These are phyloP conservation scores for Aspergillus transmontanensis DNA, from an alignment of 2,329 filamentous ascomycete genomes.

Conservation along the genomic window DNA sequence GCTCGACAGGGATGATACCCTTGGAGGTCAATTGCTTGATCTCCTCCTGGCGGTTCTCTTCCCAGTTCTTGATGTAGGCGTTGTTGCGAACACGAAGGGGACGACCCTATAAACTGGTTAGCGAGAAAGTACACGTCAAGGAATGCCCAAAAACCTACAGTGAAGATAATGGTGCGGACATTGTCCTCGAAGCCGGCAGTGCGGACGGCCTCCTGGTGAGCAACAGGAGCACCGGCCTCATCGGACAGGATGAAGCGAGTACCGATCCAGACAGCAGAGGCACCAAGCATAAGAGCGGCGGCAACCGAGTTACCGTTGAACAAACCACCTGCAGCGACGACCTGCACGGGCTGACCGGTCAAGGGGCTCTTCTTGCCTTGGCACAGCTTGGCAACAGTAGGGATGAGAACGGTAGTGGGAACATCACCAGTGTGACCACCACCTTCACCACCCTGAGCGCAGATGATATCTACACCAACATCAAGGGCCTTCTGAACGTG, in stretches of 20 bases:
- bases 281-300: slow-evolving; percentile 88
- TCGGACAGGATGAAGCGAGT: slow-evolving; percentile 93
- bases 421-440: slow-evolving; percentile 96
- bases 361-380: slow-evolving; percentile 81
- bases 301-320: slow-evolving; percentile 91
- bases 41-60: slow-evolving; percentile 84
- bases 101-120: slow-evolving; percentile 60
- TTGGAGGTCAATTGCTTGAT: slow-evolving; percentile 89
- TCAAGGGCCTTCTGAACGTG: slow-evolving; percentile 96
- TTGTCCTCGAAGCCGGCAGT: slow-evolving; percentile 95
- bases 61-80: slow-evolving; percentile 93
- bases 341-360: slow-evolving; percentile 84
- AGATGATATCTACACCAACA: slow-evolving; percentile 92
- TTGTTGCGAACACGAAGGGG: slow-evolving; percentile 93
- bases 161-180: slow-evolving; percentile 97
- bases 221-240: slow-evolving; percentile 89
- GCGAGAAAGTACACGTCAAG: neutral
- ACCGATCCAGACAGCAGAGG: slow-evolving; percentile 91
- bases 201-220: slow-evolving; percentile 92
- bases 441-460: slow-evolving; percentile 96
- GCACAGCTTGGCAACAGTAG: slow-evolving; percentile 81
- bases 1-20: slow-evolving; percentile 90
- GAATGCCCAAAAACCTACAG: slow-evolving; percentile 44
- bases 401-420: slow-evolving; percentile 88
- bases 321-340: slow-evolving; percentile 91